Base-by-base conservation (phyloP, 139 green algal genomes). In the Parachlorella kessleri region DNA sequence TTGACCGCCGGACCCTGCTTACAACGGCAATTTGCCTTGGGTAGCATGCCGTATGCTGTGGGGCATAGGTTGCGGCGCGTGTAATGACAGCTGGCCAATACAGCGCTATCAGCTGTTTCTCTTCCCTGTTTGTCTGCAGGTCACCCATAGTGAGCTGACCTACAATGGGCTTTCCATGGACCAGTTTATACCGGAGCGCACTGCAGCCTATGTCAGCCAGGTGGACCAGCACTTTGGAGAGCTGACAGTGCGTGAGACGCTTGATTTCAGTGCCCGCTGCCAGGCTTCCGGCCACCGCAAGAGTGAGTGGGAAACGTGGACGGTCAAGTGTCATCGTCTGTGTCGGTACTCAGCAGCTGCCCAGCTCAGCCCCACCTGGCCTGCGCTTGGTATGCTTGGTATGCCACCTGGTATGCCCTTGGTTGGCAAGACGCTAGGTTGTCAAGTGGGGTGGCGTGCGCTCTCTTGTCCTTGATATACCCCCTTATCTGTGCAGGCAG, bases 161-260 rank as follows among this genome's bases (percentile, higher is more conserved):
- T 93, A 93, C 81, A 93, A 93, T 71, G 89, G 89, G 21, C 39
- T 80, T 18, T 66, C 32, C 53, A 55, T 91, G 24, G 55, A 86
- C 48, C 75, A 90, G 36, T 94, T 94, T 70, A 64, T 88, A 21
- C 78, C 81, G 2, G 80, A 87, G 81, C 82, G 83, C 59, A 89
- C 85, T 0, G 78, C 85, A 1, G 71, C 86, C 32, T 94, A 93
- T 66, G 78, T 94, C 54, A 72, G 40, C 33, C 88, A 93, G 86
- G 65, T 81, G 4, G 88, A 91, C 59, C 59, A 83, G 70, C 86
- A 91, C 71, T 84, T 82, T 53, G 72, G 75, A 10, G 86, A 91
- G 76, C 66, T 94, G 28, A 94, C 82, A 42, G 86, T 94, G 42
- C 66, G 81, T 36, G 78, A 91, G 74, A 91, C 86, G 5, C 70